A percentile compares a stretch with the other conserved stretches of the same genome.
These are phyloP conservation scores for Salix suchowensis DNA, from an alignment of 345 rosid species.

Conservation along the genomic window DNA sequence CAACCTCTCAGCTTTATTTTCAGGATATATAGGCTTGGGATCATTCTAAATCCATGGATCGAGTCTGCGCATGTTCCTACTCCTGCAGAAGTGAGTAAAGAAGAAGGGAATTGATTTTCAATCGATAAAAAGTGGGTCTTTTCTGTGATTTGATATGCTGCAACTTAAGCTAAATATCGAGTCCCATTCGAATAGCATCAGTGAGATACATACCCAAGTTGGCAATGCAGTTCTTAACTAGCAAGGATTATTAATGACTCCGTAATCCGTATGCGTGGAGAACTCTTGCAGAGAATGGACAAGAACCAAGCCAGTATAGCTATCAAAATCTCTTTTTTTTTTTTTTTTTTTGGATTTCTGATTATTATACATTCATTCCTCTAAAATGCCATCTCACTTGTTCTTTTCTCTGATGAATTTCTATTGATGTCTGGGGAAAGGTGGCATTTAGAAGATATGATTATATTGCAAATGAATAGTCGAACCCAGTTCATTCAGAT, in stretches of 20 bases:
- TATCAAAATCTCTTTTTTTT: not conserved
- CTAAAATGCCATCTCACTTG: slow-evolving; percentile 1
- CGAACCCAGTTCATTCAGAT: not conserved
- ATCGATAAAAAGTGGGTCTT: slow-evolving; percentile 45
- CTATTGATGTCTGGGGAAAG: not conserved
- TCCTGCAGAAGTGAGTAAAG: slow-evolving; percentile 68
- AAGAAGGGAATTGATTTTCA: slow-evolving; percentile 60
- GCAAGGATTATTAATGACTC: slow-evolving; percentile 44
- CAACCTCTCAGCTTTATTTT: slow-evolving; percentile 15
- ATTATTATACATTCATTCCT: not conserved
- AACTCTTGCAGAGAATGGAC: slow-evolving; percentile 19
- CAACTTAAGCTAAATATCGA: slow-evolving; percentile 3
- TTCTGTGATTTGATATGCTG: not conserved
- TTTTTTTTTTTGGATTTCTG: not conserved
- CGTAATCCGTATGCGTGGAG: slow-evolving; percentile 40
- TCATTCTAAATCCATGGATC: slow-evolving; percentile 69
- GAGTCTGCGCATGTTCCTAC: slow-evolving; percentile 49
- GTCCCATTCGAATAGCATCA: slow-evolving; percentile 39
- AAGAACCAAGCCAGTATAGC: slow-evolving; percentile 31
- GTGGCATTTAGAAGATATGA: not conserved
- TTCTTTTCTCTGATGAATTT: slow-evolving; percentile 14
- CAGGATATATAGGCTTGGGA: slow-evolving; percentile 72
- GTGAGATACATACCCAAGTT: slow-evolving; percentile 26
- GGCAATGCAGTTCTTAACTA: slow-evolving; percentile 41
- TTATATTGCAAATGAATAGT: slow-evolving; percentile 14